Base-by-base conservation (phyloP, 768 basidiomycete species). In the Cytidiella melzeri region DNA sequence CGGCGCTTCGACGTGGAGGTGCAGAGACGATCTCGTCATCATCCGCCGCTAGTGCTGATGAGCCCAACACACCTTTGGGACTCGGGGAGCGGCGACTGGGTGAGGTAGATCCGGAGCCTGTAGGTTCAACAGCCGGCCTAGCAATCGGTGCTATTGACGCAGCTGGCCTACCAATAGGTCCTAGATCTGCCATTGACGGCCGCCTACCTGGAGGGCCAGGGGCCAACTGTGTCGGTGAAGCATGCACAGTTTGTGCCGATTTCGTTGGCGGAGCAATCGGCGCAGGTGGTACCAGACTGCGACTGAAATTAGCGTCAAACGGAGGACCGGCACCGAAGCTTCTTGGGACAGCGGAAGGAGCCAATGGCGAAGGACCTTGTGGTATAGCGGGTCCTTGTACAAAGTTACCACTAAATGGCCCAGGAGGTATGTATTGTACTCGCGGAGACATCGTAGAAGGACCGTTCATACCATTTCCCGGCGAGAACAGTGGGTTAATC, bases 21-120 rank as follows among this genome's bases (percentile, higher is more conserved):
- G 74, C 67, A 36, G 73, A 66, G 13, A 90, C 77, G 10, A 89
- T 83, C 60, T 90, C 87, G 61, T 91, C 88, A 52, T 87, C 87
- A 52, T 88, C 87, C 12, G 86, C 79, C 2, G 81, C 79, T 18
- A 90, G 73, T 18, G 88, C 87, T 4, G 84, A 84, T 12, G 87
- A 89, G 11, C 88, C 88, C 5, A 89, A 70, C 28, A 82, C 67
- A 36, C 81, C 80, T 60, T 88, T 89, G 7, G 76, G 76, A 52
- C 75, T 76, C 3, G 76, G 73, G 28, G 76, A 74, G 9, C 74
- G 71, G 40, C 72, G 68, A 15, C 65, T 66, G 10, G 77, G 75
- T 1, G 84, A 87, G 3, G 79, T 81, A 10, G 82, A 81, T 2
- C 79, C 79, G 1, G 84, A 81, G 6, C 69, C 62, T 1, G 69